Evolutionary conservation across 441 rosid genomes (phyloP), one percentile per base, ranked within the genome.

Genomic region (Bocquillonia castaneifolia): DNA sequence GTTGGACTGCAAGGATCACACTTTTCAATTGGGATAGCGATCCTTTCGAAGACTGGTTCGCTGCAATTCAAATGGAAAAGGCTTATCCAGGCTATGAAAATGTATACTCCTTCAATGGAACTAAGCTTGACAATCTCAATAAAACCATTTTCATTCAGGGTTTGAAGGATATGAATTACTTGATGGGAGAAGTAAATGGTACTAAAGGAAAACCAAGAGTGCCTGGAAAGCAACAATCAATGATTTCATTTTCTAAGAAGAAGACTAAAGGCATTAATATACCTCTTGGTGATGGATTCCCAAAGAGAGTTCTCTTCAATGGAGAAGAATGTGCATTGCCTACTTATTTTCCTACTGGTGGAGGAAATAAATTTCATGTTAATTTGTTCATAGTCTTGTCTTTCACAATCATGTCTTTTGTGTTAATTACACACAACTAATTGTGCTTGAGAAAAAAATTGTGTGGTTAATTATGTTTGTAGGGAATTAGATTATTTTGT

Each of bases 241-340:
- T 89, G n/a, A 69, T 93, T 7, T 88, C 98, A 3, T 93, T 93
- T 69, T 70, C 72, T 0, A 93, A 93, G 79, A 84, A 86, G 51
- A 23, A 71, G 0, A 75, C 84, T 14, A 80, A 81, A 6, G 63
- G 63, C 1, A 76, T 91, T 17, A 78, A 86, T 50, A 71, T 91
- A 18, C 59, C 17, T 1, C 26, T 45, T 2, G 97, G 98, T 0
- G 90, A 91, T 63, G 96, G 96, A 0, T 93, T 87, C 63, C 98
- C 98, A 1, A 74, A 82, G 15, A 87, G 74, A 77, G 80, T 93
- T 62, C 74, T 76, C 70, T 93, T 93, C 68, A 88, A 93, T 62
- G 98, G 98, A 20, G 94, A 91, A 77, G 97, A 93, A 79, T 93
- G 98, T 66, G 84, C 87, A 3, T 81, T 93, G 68, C 98, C 98